Percentiles rank a stretch among this genome's conserved stretches.
Evolutionary conservation across 495 filamentous ascomycete genomes (phyloP).

Genomic region (Xylaria sp.): DNA sequence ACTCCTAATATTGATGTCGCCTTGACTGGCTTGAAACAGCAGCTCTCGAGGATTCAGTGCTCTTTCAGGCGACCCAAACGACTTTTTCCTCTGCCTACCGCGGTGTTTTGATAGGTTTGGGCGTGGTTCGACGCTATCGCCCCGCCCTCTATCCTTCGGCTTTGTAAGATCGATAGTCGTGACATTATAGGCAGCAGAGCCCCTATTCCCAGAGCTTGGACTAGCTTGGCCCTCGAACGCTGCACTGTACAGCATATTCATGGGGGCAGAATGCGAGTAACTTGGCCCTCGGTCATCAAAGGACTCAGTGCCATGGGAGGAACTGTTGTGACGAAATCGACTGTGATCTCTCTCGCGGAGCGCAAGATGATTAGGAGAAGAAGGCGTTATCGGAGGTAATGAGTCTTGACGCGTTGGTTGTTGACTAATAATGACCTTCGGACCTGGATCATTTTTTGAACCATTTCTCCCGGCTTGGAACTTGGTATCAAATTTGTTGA

Average conservation of each 20-base stretch:
- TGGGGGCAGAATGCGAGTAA: background rate
- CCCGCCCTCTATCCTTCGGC: background rate
- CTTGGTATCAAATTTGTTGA: background rate
- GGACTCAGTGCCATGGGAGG: background rate
- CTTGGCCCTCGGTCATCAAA: background rate
- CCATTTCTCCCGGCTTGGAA: background rate
- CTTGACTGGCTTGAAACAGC: slow-evolving; percentile 1
- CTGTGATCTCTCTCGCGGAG: background rate
- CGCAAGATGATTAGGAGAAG: background rate
- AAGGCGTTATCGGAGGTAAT: background rate
- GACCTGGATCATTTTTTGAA: background rate
- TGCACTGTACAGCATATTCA: background rate
- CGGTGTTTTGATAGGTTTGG: slow-evolving; percentile 1
- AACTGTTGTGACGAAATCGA: background rate
- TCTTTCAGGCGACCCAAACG: background rate
- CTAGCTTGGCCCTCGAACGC: background rate
- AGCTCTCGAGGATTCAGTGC: slow-evolving; percentile 21
- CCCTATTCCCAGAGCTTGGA: too few species aligned
- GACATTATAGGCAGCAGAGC: background rate
- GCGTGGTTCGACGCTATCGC: background rate
- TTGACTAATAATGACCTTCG: background rate
- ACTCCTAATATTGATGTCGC: slow-evolving; percentile 16
- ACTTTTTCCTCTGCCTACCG: background rate
- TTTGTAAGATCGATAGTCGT: background rate
- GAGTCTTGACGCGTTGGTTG: background rate